Evolutionary conservation across 495 filamentous ascomycete species (phyloP), one percentile per base, ranked within the genome.

Genomic region (Penicillium steckii): DNA sequence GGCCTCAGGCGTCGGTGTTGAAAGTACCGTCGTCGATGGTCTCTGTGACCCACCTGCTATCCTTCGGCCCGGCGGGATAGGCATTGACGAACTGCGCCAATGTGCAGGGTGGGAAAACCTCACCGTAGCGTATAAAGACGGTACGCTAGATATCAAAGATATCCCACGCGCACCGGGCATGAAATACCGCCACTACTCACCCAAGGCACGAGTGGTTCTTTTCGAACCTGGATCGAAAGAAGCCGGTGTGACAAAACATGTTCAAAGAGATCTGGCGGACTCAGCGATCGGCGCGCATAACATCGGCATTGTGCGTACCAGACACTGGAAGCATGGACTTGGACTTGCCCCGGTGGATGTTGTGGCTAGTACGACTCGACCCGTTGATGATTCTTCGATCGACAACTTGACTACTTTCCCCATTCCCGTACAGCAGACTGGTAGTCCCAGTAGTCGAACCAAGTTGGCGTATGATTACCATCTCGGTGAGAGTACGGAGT

Each of bases 111-210:
- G 94, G 94, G 85, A 89, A 61, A 74, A 80, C 43, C 85, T 89
- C 2, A 73, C 73, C 49, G 77, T 87, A 24, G 93, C 82, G 33
- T 96, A 96, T 65, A 80, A 82, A 52, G 89, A 96, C 56, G 68
- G 72, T 29, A 69, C 62, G 5, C 48, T 70, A 0, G 72, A 74
- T 18, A 60, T 65, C 19, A 79, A 62, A 44, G 67, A 75, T 48
- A 73, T 76, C 19, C 93, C 95, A 5, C 81, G 87, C 48, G 92
- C 93, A 2, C 94, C 94, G 8, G 94, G 94, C 2, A 99, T 99
- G 94, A 99, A 99, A 64, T 99, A 99, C 69, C 87, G 91, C 59
- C 94, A 99, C 66, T 99, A 99, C 64, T 95, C 91, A 18, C 94
- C 94, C 0, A 88, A 86, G 62, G 94, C 94, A 13, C 84, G 78